These are phyloP conservation scores for Penicillium soppii DNA, from an alignment of 495 filamentous ascomycete genomes.

Conservation along the genomic window DNA sequence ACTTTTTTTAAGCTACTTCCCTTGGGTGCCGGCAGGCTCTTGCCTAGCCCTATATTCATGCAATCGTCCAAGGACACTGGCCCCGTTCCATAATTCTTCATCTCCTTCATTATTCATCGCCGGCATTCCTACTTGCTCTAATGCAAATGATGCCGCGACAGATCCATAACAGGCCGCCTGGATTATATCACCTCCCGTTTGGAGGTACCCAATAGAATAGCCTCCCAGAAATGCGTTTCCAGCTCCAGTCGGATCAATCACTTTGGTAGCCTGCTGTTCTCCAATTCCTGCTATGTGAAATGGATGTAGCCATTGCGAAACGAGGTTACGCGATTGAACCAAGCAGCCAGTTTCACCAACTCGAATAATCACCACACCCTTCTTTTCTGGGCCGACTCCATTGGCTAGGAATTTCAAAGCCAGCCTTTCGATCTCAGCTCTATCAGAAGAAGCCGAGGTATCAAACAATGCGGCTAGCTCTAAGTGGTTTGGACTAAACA, in stretches of 20 bases:
- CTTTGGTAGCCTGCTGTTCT: neutral
- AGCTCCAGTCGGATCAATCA: slow-evolving; percentile 37
- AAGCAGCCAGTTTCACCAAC: slow-evolving; percentile 35
- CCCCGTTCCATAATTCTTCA: slow-evolving; percentile 28
- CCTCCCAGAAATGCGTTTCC: slow-evolving; percentile 39
- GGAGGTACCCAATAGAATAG: slow-evolving; percentile 27
- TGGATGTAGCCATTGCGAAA: slow-evolving; percentile 27
- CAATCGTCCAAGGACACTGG: slow-evolving; percentile 9
- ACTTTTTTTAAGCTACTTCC: neutral
- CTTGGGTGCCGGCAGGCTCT: neutral
- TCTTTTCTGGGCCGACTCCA: slow-evolving; percentile 20
- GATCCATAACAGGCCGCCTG: slow-evolving; percentile 29
- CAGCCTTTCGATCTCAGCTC: slow-evolving; percentile 21
- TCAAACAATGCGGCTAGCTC: slow-evolving; percentile 27
- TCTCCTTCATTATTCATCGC: slow-evolving; percentile 1
- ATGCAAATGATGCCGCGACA: slow-evolving; percentile 34
- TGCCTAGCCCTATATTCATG: slow-evolving; percentile 12
- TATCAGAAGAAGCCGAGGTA: slow-evolving; percentile 4
- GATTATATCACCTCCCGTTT: slow-evolving; percentile 12
- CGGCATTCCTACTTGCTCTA: slow-evolving; percentile 41
- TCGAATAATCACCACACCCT: slow-evolving; percentile 25
- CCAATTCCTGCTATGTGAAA: slow-evolving; percentile 15
- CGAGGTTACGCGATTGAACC: slow-evolving; percentile 6
- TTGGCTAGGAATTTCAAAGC: slow-evolving; percentile 16
- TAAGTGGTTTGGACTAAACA: slow-evolving; percentile 40